Base-by-base conservation (phyloP, 495 filamentous ascomycete species). In the Polyplosphaeria fusca region DNA sequence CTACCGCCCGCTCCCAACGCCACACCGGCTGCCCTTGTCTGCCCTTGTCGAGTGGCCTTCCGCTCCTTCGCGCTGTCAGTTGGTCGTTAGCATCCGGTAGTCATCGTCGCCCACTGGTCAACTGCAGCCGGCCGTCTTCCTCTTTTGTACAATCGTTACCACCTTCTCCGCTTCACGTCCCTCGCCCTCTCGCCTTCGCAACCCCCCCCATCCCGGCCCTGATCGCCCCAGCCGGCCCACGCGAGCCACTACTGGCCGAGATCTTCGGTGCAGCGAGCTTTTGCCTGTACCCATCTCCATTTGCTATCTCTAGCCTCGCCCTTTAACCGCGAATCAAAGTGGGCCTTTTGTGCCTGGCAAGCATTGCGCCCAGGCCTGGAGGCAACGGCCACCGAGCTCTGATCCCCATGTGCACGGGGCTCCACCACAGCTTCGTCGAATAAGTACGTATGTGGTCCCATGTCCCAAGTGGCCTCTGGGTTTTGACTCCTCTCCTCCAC, bases 321-420 rank as follows among this genome's bases (percentile, higher is more conserved):
- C 30, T 55, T 54, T 54, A 54, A 44, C 61, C 49, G 55, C 61
- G 50, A 59, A 64, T 64, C 61, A 64, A 44, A 49, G 53, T 41
- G 41, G 41, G 30, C 20, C 48, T 51, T 11, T 18, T 20, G 60
- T 63, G 46, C 54, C 61, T 64, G 48, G 55, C 55, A 64, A 46
- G 55, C 55, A 59, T 64, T 64, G 46, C 47, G 49, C 47, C 60
- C 38, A 50, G 61, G 55, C 55, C 46, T 55, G 61, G 47, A 47
- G 61, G 54, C 61, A 64, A 59, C 55, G 41, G 49, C 30, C 55
- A 37, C 28, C 37, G 55, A 45, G 61, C 61, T 45, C 49, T 50
- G 61, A 50, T 53, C 61, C 42, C 42, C 59, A 42, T 48, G 47
- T 64, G 61, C 37, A 54, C 61, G 61, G 58, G 51, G 61, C 61